Conservation (phyloP, 768 basidiomycete genomes). For the Grammothele lineata region DNA sequence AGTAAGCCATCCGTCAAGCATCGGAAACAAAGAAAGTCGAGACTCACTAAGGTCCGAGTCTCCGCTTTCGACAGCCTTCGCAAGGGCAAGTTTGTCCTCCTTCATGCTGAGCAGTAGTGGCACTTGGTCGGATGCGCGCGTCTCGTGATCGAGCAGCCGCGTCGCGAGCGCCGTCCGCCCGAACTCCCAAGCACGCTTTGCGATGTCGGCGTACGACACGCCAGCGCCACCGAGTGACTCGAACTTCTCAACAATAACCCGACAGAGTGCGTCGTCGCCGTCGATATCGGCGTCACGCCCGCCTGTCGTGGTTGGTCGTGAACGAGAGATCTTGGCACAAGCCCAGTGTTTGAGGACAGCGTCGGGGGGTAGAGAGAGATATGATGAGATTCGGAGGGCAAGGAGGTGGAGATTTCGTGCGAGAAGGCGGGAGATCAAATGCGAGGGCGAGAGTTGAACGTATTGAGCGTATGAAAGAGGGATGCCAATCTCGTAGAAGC, state of each 20-base stretch:
- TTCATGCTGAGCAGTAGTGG: slow-evolving; percentile 93
- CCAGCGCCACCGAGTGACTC: slow-evolving; percentile 70
- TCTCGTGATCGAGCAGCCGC: slow-evolving; percentile 91
- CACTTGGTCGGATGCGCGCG: slow-evolving; percentile 86
- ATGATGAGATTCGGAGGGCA: slow-evolving; percentile 85
- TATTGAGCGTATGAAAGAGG: slow-evolving; percentile 94
- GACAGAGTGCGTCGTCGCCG: slow-evolving; percentile 77
- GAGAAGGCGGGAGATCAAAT: slow-evolving; percentile 78
- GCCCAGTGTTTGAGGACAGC: slow-evolving; percentile 95
- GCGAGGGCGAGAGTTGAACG: slow-evolving; percentile 71
- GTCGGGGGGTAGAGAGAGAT: slow-evolving; percentile 79
- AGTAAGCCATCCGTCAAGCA: too few species aligned
- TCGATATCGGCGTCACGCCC: slow-evolving; percentile 51
- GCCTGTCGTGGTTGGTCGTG: slow-evolving; percentile 53
- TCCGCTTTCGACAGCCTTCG: slow-evolving; percentile 90
- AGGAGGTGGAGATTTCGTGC: slow-evolving; percentile 88
- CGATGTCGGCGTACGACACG: slow-evolving; percentile 94
- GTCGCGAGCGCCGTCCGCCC: slow-evolving; percentile 79
- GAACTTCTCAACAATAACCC: slow-evolving; percentile 86
- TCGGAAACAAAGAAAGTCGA: background rate
- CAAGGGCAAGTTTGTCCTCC: slow-evolving; percentile 81
- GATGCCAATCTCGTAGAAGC: slow-evolving; percentile 89
- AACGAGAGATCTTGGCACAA: slow-evolving; percentile 79
- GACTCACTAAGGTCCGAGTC: slow-evolving; percentile 87
- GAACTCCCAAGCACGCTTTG: slow-evolving; percentile 88